Evolutionary conservation across 176 grass and related monocot genomes (phyloP), one percentile per base, ranked within the genome.

Genomic region (Musa troglodytarum): DNA sequence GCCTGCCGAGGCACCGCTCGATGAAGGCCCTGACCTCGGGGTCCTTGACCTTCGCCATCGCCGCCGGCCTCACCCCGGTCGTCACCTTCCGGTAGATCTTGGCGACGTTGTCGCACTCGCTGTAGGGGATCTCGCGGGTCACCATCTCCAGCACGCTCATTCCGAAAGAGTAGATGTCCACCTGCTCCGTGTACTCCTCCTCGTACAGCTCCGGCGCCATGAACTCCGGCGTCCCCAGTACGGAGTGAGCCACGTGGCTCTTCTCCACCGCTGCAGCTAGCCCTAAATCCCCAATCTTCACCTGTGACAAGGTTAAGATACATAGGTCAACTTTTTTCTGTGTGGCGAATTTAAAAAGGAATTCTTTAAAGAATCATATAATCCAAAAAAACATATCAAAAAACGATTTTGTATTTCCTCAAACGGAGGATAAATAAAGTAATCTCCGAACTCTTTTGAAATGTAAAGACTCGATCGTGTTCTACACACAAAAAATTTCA

Each of bases 71-170:
- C 11, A 81, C 72, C 7, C 90, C 88, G 1, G 77, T 52, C 52
- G 72, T 85, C 71, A 98, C 88, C 74, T 75, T 93, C 67, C 72
- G 80, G 83, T 85, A 98, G 72, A 98, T 98, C 78, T 87, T 80
- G 71, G 83, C 82, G 56, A 98, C 71, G 84, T 86, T 89, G 70
- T 82, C 80, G 83, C 90, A 93, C 90, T 98, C 90, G 58, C 63
- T 70, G 82, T 93, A 98, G 29, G 95, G 95, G 69, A 93, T 86
- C 88, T 98, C 95, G 77, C 85, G 84, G 10, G 95, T 91, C 16
- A 98, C 90, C 95, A 98, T 87, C 86, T 98, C 95, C 55, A 98
- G 88, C 81, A 98, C 86, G 86, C 95, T 93, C 82, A 98, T 89
- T 13, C 88, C 95, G 69, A 91, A 98, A 66, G 90, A 89, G 88